These are phyloP conservation scores for Solanum sitiens DNA, from an alignment of 257 asterid genomes.

Conservation along the genomic window DNA sequence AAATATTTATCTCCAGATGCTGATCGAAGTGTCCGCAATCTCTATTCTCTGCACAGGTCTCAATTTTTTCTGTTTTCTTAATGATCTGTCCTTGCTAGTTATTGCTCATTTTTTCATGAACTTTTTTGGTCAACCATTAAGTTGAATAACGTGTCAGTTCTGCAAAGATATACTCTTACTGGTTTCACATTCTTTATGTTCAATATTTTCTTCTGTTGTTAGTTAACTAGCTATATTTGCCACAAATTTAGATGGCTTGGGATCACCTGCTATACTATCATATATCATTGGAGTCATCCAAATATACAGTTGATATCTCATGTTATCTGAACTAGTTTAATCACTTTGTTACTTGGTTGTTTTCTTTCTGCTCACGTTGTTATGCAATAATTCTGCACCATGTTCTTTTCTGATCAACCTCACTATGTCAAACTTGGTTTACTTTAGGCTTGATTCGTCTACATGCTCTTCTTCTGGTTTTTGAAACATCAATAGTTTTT, in stretches of 20 bases:
- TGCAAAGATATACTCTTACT: neutral
- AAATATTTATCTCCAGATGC: constrained; percentile 82
- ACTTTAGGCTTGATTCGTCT: neutral
- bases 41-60: constrained; percentile 86
- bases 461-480: neutral
- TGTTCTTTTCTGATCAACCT: neutral
- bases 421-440: neutral
- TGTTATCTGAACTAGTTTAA: neutral
- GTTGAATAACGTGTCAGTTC: neutral
- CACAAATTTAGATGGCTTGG: neutral
- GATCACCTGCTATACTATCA: neutral
- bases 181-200: neutral
- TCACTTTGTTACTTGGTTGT: neutral
- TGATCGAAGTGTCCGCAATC: constrained; percentile 70
- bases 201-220: neutral
- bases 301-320: neutral
- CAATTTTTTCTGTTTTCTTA: constrained; percentile 4
- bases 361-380: neutral
- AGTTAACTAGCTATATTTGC: neutral
- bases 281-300: neutral
- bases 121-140: neutral
- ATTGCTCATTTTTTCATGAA: neutral
- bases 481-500: neutral
- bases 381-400: neutral
- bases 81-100: neutral